A percentile compares a stretch with the other conserved stretches of the same genome.
phyloP scores from a whole-genome alignment of 2,329 filamentous ascomycete genomes.

The Fusarium pseudocircinatum region DNA sequence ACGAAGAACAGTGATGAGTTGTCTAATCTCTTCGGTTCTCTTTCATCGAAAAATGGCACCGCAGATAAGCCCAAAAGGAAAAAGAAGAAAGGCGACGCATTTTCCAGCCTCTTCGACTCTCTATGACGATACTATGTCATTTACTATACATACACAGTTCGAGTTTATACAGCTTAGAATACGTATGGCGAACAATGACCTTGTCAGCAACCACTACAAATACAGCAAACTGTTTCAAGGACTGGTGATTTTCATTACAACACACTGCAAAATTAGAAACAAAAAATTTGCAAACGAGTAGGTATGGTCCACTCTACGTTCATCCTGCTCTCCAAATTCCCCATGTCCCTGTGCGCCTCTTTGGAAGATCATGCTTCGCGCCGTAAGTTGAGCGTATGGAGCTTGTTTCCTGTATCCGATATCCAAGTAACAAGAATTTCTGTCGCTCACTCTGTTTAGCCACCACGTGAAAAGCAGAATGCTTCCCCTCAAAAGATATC shows the following conservation, averaged over 20 bases:
- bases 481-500: constrained; percentile 9
- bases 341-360: constrained; percentile 44
- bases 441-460: constrained; percentile 29
- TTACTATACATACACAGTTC: background rate
- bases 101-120: constrained; percentile 77
- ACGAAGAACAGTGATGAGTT: constrained; percentile 70
- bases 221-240: constrained; percentile 2
- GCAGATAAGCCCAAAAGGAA: constrained; percentile 63
- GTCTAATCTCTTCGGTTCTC: constrained; percentile 63
- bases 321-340: constrained; percentile 39
- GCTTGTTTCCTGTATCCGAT: constrained; percentile 27
- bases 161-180: background rate
- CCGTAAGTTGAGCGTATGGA: constrained; percentile 28
- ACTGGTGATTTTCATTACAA: constrained; percentile 42
- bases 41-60: constrained; percentile 47
- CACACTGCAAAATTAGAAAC: constrained; percentile 34
- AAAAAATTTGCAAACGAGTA: constrained; percentile 37
- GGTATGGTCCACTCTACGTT: constrained; percentile 16
- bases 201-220: background rate
- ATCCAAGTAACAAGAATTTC: constrained; percentile 39
- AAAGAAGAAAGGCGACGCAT: constrained; percentile 62
- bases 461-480: constrained; percentile 17
- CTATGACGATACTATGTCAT: constrained; percentile 46
- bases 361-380: constrained; percentile 34
- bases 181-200: background rate